Conservation (phyloP, 768 basidiomycete genomes). For the Favolaschia claudopus region DNA sequence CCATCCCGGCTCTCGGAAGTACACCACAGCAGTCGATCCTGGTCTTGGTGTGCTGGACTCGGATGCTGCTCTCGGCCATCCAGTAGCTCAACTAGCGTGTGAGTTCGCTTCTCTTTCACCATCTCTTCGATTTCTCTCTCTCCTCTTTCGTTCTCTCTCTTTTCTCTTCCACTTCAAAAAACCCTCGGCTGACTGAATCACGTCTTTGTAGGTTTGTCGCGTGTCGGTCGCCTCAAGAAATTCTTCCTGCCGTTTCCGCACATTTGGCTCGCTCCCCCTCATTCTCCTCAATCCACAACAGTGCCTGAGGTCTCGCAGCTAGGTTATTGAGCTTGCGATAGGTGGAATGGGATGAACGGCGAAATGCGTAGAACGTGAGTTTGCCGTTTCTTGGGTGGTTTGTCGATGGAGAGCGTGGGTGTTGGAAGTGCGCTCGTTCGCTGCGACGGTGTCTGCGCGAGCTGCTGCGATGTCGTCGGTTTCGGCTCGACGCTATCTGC, state of each 20-base stretch:
- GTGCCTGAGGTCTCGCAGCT: neutral
- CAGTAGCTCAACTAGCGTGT: neutral
- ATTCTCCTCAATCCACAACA: neutral
- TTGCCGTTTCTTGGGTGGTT: too few relatives aligned
- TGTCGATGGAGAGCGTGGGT: neutral
- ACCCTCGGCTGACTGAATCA: neutral
- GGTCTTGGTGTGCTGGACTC: conserved; percentile 19
- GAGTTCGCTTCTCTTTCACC: neutral
- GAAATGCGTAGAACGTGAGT: too few relatives aligned
- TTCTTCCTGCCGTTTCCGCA: neutral
- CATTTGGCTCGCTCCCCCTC: neutral
- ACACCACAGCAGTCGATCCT: conserved; percentile 29
- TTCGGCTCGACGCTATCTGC: neutral
- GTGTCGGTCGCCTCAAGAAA: neutral
- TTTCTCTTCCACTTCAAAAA: neutral
- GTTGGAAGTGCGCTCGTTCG: neutral
- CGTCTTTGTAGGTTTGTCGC: neutral
- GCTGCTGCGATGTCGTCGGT: too few relatives aligned
- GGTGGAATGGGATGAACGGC: too few relatives aligned
- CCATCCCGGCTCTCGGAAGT: conserved; percentile 7
- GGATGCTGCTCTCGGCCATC: conserved; percentile 18
- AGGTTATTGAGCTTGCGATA: neutral
- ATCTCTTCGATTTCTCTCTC: neutral
- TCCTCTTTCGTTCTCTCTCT: too few relatives aligned
- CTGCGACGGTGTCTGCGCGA: neutral